phyloP scores from a whole-genome alignment of 2,329 filamentous ascomycete species.

The Pseudogymnoascus destructans region DNA sequence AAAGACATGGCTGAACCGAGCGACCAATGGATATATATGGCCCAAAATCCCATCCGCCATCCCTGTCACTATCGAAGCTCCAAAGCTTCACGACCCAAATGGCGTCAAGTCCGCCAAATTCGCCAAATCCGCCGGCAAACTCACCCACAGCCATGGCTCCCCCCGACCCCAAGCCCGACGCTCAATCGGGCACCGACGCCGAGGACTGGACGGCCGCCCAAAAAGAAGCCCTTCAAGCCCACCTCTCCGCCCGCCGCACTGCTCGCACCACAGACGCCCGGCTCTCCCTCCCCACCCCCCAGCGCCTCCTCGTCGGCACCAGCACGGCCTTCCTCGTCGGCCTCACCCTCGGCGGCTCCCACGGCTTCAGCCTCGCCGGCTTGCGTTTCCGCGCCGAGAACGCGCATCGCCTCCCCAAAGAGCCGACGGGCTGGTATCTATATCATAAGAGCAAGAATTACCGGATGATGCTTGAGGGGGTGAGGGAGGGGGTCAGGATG shows the following conservation, averaged over 20 bases:
- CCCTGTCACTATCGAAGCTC: not conserved
- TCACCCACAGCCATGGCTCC: not conserved
- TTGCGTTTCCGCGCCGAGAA: slow-evolving; percentile 91
- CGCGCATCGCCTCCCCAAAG: slow-evolving; percentile 77
- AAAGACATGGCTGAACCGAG: not conserved
- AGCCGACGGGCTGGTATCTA: slow-evolving; percentile 84
- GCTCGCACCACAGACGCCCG: slow-evolving; percentile 23
- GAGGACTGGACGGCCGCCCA: too few species aligned
- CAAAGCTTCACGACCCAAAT: not conserved
- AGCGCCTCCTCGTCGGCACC: slow-evolving; percentile 54
- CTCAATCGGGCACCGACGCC: not conserved
- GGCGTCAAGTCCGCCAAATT: not conserved
- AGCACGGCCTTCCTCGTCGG: slow-evolving; percentile 54
- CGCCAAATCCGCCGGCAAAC: not conserved
- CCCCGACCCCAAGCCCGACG: not conserved
- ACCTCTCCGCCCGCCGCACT: slow-evolving; percentile 8
- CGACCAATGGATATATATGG: not conserved
- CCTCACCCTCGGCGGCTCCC: slow-evolving; percentile 53
- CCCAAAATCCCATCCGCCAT: not conserved
- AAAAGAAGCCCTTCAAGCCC: not conserved
- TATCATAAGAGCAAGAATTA: slow-evolving; percentile 99
- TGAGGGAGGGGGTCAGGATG: slow-evolving; percentile 67
- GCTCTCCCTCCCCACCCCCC: slow-evolving; percentile 48
- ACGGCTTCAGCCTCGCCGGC: slow-evolving; percentile 61
- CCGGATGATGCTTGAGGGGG: slow-evolving; percentile 61